Base-by-base conservation (phyloP, 495 filamentous ascomycete species). In the Penicillium malachiteum region DNA sequence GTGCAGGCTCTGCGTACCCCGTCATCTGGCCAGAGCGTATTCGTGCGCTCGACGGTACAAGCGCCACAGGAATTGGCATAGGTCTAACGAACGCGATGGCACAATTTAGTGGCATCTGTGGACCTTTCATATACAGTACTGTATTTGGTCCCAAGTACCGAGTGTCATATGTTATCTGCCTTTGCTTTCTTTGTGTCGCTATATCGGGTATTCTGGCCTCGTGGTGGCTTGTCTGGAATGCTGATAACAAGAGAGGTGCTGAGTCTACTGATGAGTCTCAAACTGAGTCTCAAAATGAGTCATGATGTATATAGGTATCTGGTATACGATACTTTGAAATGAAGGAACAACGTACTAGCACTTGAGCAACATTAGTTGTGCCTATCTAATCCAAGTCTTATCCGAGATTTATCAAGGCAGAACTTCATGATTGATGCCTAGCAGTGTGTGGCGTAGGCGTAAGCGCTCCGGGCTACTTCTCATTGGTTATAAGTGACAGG, bases 1-100 rank as follows among this genome's bases (percentile, higher is more conserved):
- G 67, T 47, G 65, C 76, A 0, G 68, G 70, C 0, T 75, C 68
- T 16, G 69, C 69, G n/a, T 77, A 72, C 48, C 72, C 76, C 0
- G 67, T 76, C 8, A 77, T 77, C 39, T 77, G 72, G 74, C 72
- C 74, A 30, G 76, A 79, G 53, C 68, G 74, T 0, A 79, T 77
- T 39, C 70, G 74, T 21, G 73, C 63, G 5, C 62, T 72, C 1
- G 63, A 74, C 11, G 73, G 74, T 3, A 76, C 74, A 1, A 64
- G 71, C 2, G 67, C 71, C 5, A 63, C 73, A 0, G 76, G 72
- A 8, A 54, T 77, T 12, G 74, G 68, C 0, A 78, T 77, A 48
- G 76, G 76, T 1, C 52, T 67, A 8, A 78, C 76, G 2, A 78
- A 78, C 62, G 73, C 73, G 3, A 69, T 74, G 68, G 74, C 74